Conservation (phyloP, 75 land plant species). For the Selaginella tamariscina region DNA sequence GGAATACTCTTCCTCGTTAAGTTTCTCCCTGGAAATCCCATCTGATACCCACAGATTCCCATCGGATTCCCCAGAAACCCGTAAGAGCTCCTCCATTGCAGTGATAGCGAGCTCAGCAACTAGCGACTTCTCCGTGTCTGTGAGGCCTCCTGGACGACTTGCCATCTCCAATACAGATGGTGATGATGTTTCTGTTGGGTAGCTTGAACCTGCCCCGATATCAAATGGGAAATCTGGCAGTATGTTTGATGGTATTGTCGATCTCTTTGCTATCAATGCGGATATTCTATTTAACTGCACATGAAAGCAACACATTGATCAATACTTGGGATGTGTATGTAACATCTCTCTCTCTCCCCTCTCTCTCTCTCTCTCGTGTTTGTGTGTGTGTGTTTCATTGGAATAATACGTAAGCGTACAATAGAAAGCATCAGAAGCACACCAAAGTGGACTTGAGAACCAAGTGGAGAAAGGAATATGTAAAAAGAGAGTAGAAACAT, state of each 20-base stretch:
- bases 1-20: slow-evolving; percentile 42
- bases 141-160: slow-evolving; percentile 21
- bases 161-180: slow-evolving; percentile 14
- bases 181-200: background rate
- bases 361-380: no score
- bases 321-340: background rate
- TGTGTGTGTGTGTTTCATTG: no score
- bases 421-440: no score
- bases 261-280: background rate
- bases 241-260: background rate
- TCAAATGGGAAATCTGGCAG: background rate
- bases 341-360: no score
- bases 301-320: background rate
- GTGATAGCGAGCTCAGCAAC: slow-evolving; percentile 36
- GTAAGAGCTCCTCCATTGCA: slow-evolving; percentile 43
- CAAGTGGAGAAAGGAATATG: no score
- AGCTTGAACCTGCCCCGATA: background rate
- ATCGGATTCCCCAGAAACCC: slow-evolving; percentile 38
- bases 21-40: slow-evolving; percentile 39
- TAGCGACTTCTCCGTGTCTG: slow-evolving; percentile 49
- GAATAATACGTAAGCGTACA: no score
- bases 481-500: no score
- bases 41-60: slow-evolving; percentile 51
- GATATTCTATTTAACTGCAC: slow-evolving; percentile 12
- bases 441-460: no score